Percentiles rank a stretch among this genome's conserved stretches.
These are phyloP conservation scores for Pseudozyma thailandica DNA, from an alignment of 1,284 basidiomycete genomes.

Conservation along the genomic window DNA sequence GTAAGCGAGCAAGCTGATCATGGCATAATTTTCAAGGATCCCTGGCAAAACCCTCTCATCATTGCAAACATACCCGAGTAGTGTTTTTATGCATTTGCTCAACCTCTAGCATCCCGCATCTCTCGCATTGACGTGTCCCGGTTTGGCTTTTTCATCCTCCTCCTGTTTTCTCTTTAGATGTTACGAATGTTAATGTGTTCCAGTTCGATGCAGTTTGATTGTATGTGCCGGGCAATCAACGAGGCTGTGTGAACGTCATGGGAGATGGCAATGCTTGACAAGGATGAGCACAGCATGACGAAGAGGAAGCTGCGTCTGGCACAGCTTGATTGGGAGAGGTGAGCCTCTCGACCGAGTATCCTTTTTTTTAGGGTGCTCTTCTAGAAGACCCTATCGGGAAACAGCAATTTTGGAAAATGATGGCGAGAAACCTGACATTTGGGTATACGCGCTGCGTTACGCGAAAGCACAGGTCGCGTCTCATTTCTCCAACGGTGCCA, in stretches of 20 bases:
- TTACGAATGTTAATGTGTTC: conserved; percentile 32
- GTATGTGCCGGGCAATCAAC: neutral
- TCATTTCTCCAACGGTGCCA: too few relatives aligned
- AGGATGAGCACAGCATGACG: neutral
- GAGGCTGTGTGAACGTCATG: neutral
- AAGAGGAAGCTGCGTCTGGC: conserved; percentile 1
- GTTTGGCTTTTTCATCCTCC: neutral
- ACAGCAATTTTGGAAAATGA: too few relatives aligned
- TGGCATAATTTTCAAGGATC: neutral
- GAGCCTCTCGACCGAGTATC: neutral
- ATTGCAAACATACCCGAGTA: conserved; percentile 53
- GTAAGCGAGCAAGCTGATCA: conserved; percentile 23
- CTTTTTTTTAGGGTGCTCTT: too few relatives aligned
- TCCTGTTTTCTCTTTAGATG: conserved; percentile 16
- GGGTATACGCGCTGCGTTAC: too few relatives aligned
- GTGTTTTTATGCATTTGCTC: conserved; percentile 49
- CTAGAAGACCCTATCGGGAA: too few relatives aligned
- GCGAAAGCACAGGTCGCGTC: too few relatives aligned
- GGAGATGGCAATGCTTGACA: neutral
- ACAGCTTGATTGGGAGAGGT: conserved; percentile 3
- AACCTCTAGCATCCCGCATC: conserved; percentile 15
- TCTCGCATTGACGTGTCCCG: conserved; percentile 17
- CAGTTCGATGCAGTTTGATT: neutral
- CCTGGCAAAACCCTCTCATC: conserved; percentile 4
- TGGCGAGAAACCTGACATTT: too few relatives aligned